Conservation (phyloP, 129 eudicot species). For the Artemisia tridentata region DNA sequence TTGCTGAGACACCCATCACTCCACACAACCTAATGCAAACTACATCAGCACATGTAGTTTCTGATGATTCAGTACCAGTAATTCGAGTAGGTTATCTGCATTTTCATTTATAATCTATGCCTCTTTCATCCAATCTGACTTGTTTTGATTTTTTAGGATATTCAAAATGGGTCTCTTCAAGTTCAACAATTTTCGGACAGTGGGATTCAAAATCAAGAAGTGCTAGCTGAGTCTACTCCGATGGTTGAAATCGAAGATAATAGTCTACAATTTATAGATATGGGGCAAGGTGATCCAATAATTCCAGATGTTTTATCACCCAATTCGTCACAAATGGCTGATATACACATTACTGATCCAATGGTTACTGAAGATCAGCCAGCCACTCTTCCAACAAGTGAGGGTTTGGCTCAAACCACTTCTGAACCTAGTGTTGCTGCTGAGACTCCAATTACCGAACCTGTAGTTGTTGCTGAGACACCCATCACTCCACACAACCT, state of each 20-base stretch:
- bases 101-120: not conserved
- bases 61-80: constrained; percentile 5
- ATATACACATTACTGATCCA: too few species aligned
- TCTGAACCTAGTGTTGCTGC: too few species aligned
- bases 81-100: constrained; percentile 17
- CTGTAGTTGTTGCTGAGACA: not conserved
- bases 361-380: constrained; percentile 13
- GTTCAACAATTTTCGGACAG: constrained; percentile 5
- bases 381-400: not conserved
- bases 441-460: not conserved
- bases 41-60: constrained; percentile 6
- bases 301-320: constrained; percentile 12
- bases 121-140: not conserved
- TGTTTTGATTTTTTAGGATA: constrained; percentile 33
- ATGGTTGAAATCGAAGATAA: constrained; percentile 10
- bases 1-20: too few species aligned
- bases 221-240: constrained; percentile 7
- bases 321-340: constrained; percentile 22
- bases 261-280: constrained; percentile 19
- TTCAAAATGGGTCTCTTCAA: constrained; percentile 20
- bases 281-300: constrained; percentile 4
- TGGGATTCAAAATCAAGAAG: constrained; percentile 30
- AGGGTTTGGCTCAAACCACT: constrained; percentile 1
- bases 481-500: constrained; percentile 14
- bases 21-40: too few species aligned